A percentile compares a stretch with the other conserved stretches of the same genome.
Evolutionary conservation across 495 filamentous ascomycete species (phyloP).

Genomic region (Geoglossum glabrum): DNA sequence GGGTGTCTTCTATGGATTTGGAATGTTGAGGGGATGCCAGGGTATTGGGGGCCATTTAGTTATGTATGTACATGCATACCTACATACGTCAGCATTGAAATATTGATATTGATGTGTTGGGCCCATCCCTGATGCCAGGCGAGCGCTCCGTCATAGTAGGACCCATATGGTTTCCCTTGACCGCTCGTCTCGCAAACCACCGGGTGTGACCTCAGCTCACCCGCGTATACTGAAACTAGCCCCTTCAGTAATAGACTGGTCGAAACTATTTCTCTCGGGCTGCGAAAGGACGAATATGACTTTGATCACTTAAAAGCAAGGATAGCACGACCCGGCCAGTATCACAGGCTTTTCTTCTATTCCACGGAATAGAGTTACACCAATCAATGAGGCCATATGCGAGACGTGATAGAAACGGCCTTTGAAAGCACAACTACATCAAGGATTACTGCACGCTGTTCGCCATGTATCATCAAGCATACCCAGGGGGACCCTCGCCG

Average conservation of each 20-base stretch:
- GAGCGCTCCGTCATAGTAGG: not conserved
- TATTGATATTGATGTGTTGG: constrained; percentile 31
- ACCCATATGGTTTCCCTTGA: not conserved
- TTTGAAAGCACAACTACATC: not conserved
- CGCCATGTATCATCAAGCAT: not conserved
- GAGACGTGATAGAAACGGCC: no score
- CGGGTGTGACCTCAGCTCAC: not conserved
- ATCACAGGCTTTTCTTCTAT: no score
- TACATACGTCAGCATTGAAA: no score
- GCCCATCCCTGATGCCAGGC: constrained; percentile 30
- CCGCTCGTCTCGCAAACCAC: not conserved
- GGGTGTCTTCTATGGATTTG: constrained; percentile 30
- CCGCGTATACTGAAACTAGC: not conserved
- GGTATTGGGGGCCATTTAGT: constrained; percentile 11
- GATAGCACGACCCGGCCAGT: not conserved
- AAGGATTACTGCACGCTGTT: not conserved
- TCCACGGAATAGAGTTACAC: no score
- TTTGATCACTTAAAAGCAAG: no score
- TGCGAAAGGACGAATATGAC: not conserved
- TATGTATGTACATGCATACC: constrained; percentile 17
- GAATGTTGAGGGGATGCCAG: no score
- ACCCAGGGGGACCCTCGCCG: not conserved
- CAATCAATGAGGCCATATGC: no score
- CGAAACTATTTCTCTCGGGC: not conserved
- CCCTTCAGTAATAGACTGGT: not conserved